These are phyloP conservation scores for Annulohypoxylon nitens DNA, from an alignment of 495 filamentous ascomycete genomes.

Conservation along the genomic window DNA sequence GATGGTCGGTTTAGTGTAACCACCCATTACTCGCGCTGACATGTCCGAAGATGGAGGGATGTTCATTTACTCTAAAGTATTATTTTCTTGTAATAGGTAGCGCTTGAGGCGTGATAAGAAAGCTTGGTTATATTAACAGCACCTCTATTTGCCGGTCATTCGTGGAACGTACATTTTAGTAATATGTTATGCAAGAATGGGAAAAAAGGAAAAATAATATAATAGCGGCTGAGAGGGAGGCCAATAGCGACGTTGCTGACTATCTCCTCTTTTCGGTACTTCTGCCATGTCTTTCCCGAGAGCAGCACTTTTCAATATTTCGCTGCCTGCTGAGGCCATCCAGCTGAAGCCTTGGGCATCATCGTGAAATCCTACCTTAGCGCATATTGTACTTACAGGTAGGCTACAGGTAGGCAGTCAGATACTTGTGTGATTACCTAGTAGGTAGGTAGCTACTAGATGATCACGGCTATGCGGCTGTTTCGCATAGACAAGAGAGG, in stretches of 20 bases:
- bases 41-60: slow-evolving; percentile 26
- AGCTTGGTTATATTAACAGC: slow-evolving; percentile 26
- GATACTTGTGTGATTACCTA: not conserved
- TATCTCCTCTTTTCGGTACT: slow-evolving; percentile 17
- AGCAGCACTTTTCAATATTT: not conserved
- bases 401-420: not conserved
- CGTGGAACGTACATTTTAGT: slow-evolving; percentile 33
- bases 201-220: slow-evolving; percentile 5
- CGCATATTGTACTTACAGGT: not conserved
- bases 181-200: slow-evolving; percentile 34
- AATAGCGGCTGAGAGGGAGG: slow-evolving; percentile 23
- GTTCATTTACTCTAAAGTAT: slow-evolving; percentile 37
- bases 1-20: slow-evolving; percentile 44
- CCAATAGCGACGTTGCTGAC: slow-evolving; percentile 7
- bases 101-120: slow-evolving; percentile 45
- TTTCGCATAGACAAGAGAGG: slow-evolving; percentile 2
- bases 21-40: slow-evolving; percentile 27
- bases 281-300: slow-evolving; percentile 1
- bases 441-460: not conserved
- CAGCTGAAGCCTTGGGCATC: slow-evolving; percentile 20
- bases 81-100: slow-evolving; percentile 36
- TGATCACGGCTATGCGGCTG: slow-evolving; percentile 10
- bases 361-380: slow-evolving; percentile 3
- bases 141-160: slow-evolving; percentile 31
- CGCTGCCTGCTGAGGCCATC: slow-evolving; percentile 17